Conservation (phyloP, 202 grass and related monocot species). For the Setaria viridis region DNA sequence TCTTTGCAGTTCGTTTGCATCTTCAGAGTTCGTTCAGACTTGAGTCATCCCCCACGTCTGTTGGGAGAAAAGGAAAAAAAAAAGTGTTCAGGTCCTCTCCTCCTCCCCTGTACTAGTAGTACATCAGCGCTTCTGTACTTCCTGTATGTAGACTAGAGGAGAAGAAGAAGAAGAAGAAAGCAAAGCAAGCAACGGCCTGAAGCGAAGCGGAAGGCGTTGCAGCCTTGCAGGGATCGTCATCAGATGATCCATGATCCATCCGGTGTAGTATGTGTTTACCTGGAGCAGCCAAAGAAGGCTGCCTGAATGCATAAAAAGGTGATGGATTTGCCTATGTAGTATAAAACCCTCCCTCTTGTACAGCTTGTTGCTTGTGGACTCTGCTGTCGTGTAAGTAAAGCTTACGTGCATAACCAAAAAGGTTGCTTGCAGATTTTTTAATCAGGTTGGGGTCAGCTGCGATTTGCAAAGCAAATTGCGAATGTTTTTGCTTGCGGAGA, state of each 20-base stretch:
- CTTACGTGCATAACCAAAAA: not conserved
- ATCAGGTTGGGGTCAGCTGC: not conserved
- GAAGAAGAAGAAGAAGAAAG: not conserved
- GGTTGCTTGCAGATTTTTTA: not conserved
- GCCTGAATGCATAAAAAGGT: slow-evolving; percentile 17
- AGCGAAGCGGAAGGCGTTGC: slow-evolving; percentile 64
- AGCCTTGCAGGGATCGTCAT: slow-evolving; percentile 4
- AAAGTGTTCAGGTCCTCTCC: not conserved
- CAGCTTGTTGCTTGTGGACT: not conserved
- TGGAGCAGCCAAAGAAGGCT: slow-evolving; percentile 23
- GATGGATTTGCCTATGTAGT: not conserved
- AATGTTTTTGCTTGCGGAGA: not conserved
- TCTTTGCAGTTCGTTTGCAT: not conserved
- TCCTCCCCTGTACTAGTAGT: not conserved
- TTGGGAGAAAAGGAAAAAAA: not conserved
- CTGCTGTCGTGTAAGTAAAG: not conserved
- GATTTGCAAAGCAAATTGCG: too few relatives aligned
- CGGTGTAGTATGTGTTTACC: not conserved
- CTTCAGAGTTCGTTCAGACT: not conserved
- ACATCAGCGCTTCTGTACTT: not conserved
- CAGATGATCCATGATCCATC: not conserved
- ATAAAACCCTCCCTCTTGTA: not conserved
- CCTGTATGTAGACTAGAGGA: not conserved
- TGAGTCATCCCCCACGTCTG: not conserved
- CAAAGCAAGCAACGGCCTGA: slow-evolving; percentile 31